Evolutionary conservation across 805 yeast genomes (phyloP), one percentile per base, ranked within the genome.

Genomic region (Kodamaea fukazawae): DNA sequence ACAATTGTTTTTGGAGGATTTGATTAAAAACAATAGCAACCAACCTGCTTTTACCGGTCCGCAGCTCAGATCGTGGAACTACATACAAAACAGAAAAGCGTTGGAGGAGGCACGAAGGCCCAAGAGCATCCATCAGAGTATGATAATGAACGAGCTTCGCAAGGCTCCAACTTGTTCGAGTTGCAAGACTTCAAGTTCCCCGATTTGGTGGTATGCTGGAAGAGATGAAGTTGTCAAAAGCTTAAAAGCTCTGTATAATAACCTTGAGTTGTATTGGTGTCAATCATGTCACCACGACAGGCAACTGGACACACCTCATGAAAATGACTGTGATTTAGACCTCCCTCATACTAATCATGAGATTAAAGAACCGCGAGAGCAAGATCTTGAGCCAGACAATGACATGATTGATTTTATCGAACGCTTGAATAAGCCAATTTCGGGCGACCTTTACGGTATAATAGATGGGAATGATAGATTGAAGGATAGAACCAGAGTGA

Each of bases 1-100:
- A 9, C 64, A 58, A 43, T 49, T 66, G 27, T 75, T 62, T 54
- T 49, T 63, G 29, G 70, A 61, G 38, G 79, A 66, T 42, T 26
- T 64, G 9, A 31, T 48, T 9, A 58, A 49, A 34, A 13, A 16
- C 20, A 41, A 32, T 10, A 28, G 22, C 11, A 50, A 48, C 28
- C 35, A 18, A 16, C 14, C 25, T n/a, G 13, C 33, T 4, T 33
- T 54, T 8, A 54, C 53, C 1, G 73, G 73, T 0, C 63, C 68
- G 4, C 65, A 63, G 33, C 50, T 57, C 20, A 51, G 52, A 15
- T 60, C 73, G 2, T 49, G 50, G 34, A 55, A 51, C 37, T 67
- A 63, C 50, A 45, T 63, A 5, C 43, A 51, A 8, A 45, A 50
- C 46, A 40, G 56, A 8, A 46, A 45, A 36, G 34, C 28, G 13